A percentile compares a stretch with the other conserved stretches of the same genome.
Evolutionary conservation across 352 stramenopile species (phyloP).

Genomic region (Phytophthora pisi): DNA sequence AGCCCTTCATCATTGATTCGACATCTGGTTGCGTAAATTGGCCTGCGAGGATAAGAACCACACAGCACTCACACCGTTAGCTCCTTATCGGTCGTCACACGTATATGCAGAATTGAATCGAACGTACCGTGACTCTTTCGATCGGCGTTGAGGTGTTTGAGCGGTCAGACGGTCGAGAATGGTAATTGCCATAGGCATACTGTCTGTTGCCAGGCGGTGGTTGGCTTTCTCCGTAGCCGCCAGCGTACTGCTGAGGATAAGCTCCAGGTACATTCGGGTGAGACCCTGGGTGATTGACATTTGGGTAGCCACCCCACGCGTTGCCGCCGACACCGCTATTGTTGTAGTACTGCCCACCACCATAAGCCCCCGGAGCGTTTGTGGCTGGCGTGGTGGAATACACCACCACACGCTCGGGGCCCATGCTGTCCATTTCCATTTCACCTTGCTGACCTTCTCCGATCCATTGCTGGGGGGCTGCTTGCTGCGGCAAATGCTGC

Average conservation of each 20-base stretch:
- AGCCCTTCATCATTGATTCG: conserved; percentile 26
- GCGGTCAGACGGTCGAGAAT: conserved; percentile 25
- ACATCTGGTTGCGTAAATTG: conserved; percentile 41
- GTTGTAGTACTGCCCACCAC: conserved; percentile 33
- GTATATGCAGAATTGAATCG: background rate
- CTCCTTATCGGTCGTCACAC: conserved; percentile 4
- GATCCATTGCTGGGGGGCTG: conserved; percentile 14
- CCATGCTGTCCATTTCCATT: conserved; percentile 24
- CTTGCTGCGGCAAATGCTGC: conserved; percentile 29
- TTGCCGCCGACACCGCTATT: conserved; percentile 26
- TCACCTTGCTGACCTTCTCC: conserved; percentile 21
- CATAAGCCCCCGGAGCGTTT: conserved; percentile 11
- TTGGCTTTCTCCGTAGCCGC: conserved; percentile 23
- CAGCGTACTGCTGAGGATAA: conserved; percentile 32
- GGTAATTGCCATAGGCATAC: conserved; percentile 29
- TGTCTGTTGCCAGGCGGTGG: conserved; percentile 16
- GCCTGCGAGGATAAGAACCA: conserved; percentile 14
- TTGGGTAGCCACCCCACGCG: conserved; percentile 26
- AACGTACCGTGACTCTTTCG: conserved; percentile 33
- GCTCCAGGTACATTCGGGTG: conserved; percentile 1
- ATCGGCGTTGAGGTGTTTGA: conserved; percentile 31
- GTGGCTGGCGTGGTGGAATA: conserved; percentile 32
- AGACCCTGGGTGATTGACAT: conserved; percentile 7
- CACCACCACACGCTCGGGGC: conserved; percentile 42
- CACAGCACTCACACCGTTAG: conserved; percentile 12